Evolutionary conservation across 257 asterid species (phyloP).

Genomic region (Solanum tarijense): DNA sequence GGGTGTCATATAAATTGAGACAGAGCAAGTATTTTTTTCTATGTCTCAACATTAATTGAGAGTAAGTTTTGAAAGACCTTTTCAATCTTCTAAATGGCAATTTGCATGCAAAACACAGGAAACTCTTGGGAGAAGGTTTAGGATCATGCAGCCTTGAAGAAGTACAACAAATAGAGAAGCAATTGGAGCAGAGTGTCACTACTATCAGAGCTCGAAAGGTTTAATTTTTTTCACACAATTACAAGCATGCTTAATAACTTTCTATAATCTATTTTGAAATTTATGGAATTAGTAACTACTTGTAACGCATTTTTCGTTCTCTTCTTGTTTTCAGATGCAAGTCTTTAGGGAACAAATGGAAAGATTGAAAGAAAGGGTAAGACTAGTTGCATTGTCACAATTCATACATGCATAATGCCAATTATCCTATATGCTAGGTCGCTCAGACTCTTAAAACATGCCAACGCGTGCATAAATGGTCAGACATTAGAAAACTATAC

Average conservation of each 20-base stretch:
- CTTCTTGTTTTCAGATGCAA: slow-evolving; percentile 41
- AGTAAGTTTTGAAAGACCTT: background rate
- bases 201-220: slow-evolving; percentile 74
- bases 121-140: slow-evolving; percentile 71
- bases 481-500: background rate
- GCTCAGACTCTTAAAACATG: background rate
- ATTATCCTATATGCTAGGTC: background rate
- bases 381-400: background rate
- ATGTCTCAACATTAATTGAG: background rate
- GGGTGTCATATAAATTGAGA: background rate
- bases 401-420: background rate
- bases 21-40: background rate
- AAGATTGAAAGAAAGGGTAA: slow-evolving; percentile 67
- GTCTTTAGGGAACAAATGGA: slow-evolving; percentile 67
- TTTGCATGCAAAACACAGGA: slow-evolving; percentile 32
- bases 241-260: background rate
- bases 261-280: background rate
- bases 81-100: background rate
- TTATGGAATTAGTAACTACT: background rate
- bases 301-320: background rate
- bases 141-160: slow-evolving; percentile 56
- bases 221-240: background rate
- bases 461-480: background rate
- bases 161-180: slow-evolving; percentile 66
- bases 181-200: slow-evolving; percentile 58